Evolutionary conservation across 1,139 yeast species (phyloP).

Genomic region (Suhomyces yuchorum): DNA sequence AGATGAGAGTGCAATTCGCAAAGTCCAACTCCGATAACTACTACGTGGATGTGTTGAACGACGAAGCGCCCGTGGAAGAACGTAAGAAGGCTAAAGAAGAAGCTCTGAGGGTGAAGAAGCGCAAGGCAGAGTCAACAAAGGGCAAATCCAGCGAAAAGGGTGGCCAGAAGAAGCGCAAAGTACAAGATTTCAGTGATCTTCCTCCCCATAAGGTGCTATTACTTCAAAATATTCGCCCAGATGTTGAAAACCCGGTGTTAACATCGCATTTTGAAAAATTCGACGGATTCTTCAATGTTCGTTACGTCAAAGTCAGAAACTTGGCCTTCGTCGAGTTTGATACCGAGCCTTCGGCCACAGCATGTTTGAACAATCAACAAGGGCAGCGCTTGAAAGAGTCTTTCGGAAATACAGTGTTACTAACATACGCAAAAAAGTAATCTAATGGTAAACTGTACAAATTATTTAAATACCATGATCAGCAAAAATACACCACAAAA

Average conservation of each 20-base stretch:
- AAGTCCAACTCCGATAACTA: constrained; percentile 49
- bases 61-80: constrained; percentile 19
- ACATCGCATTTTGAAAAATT: constrained; percentile 47
- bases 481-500: background rate
- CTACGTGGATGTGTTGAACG: constrained; percentile 16
- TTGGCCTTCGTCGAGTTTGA: constrained; percentile 85
- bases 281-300: constrained; percentile 63
- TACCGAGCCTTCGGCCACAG: constrained; percentile 38
- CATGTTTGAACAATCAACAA: constrained; percentile 23
- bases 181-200: constrained; percentile 35
- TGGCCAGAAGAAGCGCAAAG: constrained; percentile 20
- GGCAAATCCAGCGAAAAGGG: constrained; percentile 8
- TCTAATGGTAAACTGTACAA: background rate
- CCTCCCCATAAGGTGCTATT: constrained; percentile 76
- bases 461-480: background rate
- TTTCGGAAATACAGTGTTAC: constrained; percentile 29
- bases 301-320: constrained; percentile 65
- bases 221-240: constrained; percentile 56
- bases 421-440: constrained; percentile 42
- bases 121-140: constrained; percentile 19
- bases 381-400: constrained; percentile 13
- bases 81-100: constrained; percentile 18
- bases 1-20: constrained; percentile 49
- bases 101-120: constrained; percentile 6
- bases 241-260: constrained; percentile 38